phyloP scores from a whole-genome alignment of 108 stramenopile species.

The Skeletonema menzelii region DNA sequence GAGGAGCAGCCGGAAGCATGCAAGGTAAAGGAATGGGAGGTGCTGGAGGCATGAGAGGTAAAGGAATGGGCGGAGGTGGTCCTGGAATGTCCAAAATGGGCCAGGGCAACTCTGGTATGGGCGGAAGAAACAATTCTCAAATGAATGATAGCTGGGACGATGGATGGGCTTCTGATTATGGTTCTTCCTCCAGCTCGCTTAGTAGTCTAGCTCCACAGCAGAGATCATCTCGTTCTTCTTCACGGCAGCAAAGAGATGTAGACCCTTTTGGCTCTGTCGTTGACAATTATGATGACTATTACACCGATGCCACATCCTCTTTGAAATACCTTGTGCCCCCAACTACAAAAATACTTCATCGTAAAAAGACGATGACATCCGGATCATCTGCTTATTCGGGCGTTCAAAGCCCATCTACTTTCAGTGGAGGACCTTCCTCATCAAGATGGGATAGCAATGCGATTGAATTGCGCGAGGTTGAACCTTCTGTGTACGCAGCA shows the following conservation, averaged over 20 bases:
- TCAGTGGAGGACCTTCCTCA: background rate
- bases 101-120: no score
- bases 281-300: background rate
- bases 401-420: background rate
- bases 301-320: background rate
- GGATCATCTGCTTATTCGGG: constrained; percentile 2
- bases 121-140: background rate
- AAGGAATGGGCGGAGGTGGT: background rate
- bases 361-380: background rate
- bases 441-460: background rate
- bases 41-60: background rate
- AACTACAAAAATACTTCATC: background rate
- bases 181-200: background rate
- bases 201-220: background rate
- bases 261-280: constrained; percentile 2
- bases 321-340: background rate
- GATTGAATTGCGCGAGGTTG: background rate
- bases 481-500: background rate
- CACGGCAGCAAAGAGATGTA: background rate
- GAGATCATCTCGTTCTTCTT: background rate
- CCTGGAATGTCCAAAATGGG: background rate
- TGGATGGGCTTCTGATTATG: background rate
- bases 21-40: background rate
- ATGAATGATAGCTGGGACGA: background rate
- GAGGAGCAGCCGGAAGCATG: background rate